Evolutionary conservation across 2,329 filamentous ascomycete genomes (phyloP), one percentile per base, ranked within the genome.

Genomic region (Exutisphaerella laricina): DNA sequence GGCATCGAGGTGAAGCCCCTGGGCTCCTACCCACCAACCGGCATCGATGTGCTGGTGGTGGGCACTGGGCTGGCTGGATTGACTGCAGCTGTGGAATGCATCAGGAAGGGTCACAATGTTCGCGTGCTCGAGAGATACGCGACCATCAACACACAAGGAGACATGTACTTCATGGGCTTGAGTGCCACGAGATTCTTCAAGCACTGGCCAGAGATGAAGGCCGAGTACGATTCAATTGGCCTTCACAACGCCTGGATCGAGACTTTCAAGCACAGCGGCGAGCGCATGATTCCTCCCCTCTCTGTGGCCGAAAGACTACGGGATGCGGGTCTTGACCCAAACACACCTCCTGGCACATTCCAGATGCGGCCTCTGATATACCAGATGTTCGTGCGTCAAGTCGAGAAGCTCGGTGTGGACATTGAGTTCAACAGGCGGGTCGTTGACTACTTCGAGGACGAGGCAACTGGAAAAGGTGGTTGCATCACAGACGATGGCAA

Each of bases 151-250:
- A 16, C 53, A 62, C 10, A 53, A 73, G 75, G 75, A 40, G 75
- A 79, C 59, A 78, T 77, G 72, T 77, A 75, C 61, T 77, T 77
- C 57, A 78, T 79, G 70, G 73, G 74, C 7, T 66, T 78, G 16
- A 74, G 71, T 34, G 74, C 74, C 16, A 77, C 72, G 32, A 67
- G 66, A 26, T 76, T 76, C 61, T 69, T 77, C 57, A 72, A 71
- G 57, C 71, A 76, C 46, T 77, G 73, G 73, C 72, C 73, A 7
- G 71, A 75, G 40, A 65, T 79, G 56, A 62, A 65, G 29, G 60
- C 66, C 14, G 44, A 47, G 39, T 49, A 46, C 26, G 45, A 50
- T 25, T 48, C 48, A 5, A 48, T 45, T 10, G 41, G 44, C 10
- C 32, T 48, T 8, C 45, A 45, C 33, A 37, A 45, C 36, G 39